Base-by-base conservation (phyloP, 1,284 basidiomycete species). In the Ganoderma sinense region DNA sequence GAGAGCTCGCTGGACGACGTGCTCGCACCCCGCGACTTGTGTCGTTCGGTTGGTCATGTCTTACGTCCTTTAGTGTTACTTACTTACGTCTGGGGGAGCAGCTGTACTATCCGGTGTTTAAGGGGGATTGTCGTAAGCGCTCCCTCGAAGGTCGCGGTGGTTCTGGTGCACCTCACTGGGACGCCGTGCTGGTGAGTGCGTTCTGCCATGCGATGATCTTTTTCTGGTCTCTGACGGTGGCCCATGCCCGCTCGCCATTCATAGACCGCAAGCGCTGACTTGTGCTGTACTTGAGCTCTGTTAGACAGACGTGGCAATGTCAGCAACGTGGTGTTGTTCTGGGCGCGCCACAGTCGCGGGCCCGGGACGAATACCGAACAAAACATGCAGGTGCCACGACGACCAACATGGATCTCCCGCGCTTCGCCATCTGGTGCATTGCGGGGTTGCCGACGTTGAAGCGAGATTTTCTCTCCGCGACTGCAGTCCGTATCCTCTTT, bases 31-130 rank as follows among this genome's bases (percentile, higher is more conserved):
- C 67, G 48, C 65, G 65, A 36, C 62, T 33, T 63, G 62, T 48
- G 33, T 41, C 63, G 40, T 31, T 18, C 41, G 45, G 26, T 53
- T 58, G 69, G 69, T 67, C 67, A 58, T 65, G 33, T 26, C 56
- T 67, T 73, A 73, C 71, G 71, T 73, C 39, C 36, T n/a, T 51
- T 23, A 23, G 23, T 51, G 11, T 51, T 51, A 10, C 33, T 51
- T 51, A 10, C 33, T 29, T 48, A 41, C 43, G 29, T n/a, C 14
- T 23, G 31, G 31, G 59, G 18, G 61, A 33, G 55, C 61, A 55
- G 53, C 39, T 33, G 26, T 8, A 59, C 56, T 39, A 59, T 58
- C 61, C 66, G 66, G 66, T 56, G 61, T 63, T 45, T 48, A 63
- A 36, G 62, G 63, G 66, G 66, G 31, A 63, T 43, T 67, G 61